phyloP scores from a whole-genome alignment of 2,329 filamentous ascomycete genomes.

The Metarhizium guizhouense region DNA sequence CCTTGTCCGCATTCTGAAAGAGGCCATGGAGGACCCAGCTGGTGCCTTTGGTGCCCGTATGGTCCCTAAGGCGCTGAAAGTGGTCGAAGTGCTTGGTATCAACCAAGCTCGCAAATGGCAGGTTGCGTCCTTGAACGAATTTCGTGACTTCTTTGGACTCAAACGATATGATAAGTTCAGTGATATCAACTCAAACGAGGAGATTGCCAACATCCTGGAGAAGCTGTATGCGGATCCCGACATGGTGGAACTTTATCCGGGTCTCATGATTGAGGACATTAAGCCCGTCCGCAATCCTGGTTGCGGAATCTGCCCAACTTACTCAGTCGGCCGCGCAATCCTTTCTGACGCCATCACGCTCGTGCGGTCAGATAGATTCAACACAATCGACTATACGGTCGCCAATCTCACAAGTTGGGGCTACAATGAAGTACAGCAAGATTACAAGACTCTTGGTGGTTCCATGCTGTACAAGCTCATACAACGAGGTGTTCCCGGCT shows the following conservation, averaged over 20 bases:
- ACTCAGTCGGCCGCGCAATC: slow-evolving; percentile 45
- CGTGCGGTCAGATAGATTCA: slow-evolving; percentile 51
- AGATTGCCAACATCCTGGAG: slow-evolving; percentile 46
- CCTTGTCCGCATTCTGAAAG: slow-evolving; percentile 45
- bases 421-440: slow-evolving; percentile 22
- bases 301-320: slow-evolving; percentile 42
- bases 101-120: slow-evolving; percentile 54
- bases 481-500: slow-evolving; percentile 33
- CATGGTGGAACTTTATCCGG: slow-evolving; percentile 61
- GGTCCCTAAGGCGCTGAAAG: slow-evolving; percentile 48
- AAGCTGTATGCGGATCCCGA: slow-evolving; percentile 55
- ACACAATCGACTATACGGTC: slow-evolving; percentile 39
- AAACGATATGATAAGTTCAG: slow-evolving; percentile 46
- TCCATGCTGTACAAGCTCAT: slow-evolving; percentile 38
- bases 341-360: slow-evolving; percentile 51
- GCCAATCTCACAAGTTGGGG: slow-evolving; percentile 35
- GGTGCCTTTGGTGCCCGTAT: slow-evolving; percentile 51
- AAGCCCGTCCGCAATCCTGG: slow-evolving; percentile 43
- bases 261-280: slow-evolving; percentile 51
- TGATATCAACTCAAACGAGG: slow-evolving; percentile 47
- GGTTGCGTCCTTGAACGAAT: slow-evolving; percentile 53
- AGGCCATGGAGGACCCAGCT: slow-evolving; percentile 51
- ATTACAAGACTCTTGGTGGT: slow-evolving; percentile 28
- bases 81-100: slow-evolving; percentile 55
- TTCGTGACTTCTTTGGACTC: slow-evolving; percentile 53